Evolutionary conservation across 768 basidiomycete species (phyloP).

Genomic region (Cantharellus anzutake): DNA sequence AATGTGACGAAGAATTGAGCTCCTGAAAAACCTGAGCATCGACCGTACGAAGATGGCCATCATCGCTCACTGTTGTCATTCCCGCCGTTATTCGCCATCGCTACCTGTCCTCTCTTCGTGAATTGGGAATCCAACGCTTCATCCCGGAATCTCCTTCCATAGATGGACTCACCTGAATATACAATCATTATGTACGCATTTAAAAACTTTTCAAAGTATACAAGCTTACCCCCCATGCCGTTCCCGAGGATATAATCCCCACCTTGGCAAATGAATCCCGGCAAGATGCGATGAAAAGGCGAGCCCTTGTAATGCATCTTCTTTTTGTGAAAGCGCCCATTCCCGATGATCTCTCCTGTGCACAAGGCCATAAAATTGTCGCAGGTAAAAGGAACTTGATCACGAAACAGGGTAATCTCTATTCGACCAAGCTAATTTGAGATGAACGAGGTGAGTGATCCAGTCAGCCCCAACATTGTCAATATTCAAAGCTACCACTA

Average conservation of each 20-base stretch:
- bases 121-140: slow-evolving; percentile 27
- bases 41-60: not conserved
- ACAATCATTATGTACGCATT: not conserved
- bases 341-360: slow-evolving; percentile 9
- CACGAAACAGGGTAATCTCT: not conserved
- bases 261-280: slow-evolving; percentile 79
- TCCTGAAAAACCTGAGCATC: not conserved
- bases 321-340: slow-evolving; percentile 6
- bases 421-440: not conserved
- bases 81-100: not conserved
- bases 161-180: slow-evolving; percentile 39
- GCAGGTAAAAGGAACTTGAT: slow-evolving; percentile 75
- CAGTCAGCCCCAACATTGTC: not conserved
- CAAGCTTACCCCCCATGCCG: slow-evolving; percentile 21
- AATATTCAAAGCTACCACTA: not conserved
- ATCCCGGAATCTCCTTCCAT: slow-evolving; percentile 90
- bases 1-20: slow-evolving; percentile 12
- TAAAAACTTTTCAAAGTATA: not conserved
- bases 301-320: slow-evolving; percentile 19
- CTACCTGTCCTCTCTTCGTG: slow-evolving; percentile 9
- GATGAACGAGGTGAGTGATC: not conserved
- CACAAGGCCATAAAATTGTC: slow-evolving; percentile 29
- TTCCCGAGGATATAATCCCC: slow-evolving; percentile 79
- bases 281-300: slow-evolving; percentile 48
- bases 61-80: not conserved